These are phyloP conservation scores for Rosa rugosa DNA, from an alignment of 306 rosid genomes.

Conservation along the genomic window DNA sequence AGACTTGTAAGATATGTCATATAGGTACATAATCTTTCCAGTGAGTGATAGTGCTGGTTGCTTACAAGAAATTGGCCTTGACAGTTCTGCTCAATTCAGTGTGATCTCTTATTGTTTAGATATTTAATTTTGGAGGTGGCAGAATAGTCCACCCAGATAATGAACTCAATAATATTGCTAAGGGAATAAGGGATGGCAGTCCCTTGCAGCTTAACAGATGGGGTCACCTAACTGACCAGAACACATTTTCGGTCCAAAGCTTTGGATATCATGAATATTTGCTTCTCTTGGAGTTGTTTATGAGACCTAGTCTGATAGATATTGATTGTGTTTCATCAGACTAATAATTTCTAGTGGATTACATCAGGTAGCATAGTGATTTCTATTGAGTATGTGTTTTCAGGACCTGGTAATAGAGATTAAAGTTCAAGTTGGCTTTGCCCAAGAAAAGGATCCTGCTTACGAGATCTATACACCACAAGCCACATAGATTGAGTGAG, in stretches of 20 bases:
- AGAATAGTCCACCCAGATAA: background rate
- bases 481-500: background rate
- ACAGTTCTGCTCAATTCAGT: background rate
- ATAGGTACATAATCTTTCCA: background rate
- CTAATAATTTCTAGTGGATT: background rate
- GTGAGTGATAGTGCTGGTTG: slow-evolving; percentile 11
- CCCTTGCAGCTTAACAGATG: background rate
- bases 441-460: background rate
- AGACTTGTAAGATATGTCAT: background rate
- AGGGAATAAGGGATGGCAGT: background rate
- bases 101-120: background rate
- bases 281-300: background rate
- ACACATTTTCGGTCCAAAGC: background rate
- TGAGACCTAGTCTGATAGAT: background rate
- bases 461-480: background rate
- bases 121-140: background rate
- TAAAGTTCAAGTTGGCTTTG: background rate
- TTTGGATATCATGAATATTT: background rate
- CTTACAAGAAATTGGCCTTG: background rate
- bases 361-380: background rate
- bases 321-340: background rate
- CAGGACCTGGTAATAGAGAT: background rate
- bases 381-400: background rate
- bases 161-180: background rate
- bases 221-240: background rate